These are phyloP conservation scores for Gloeopeniophorella convolvens DNA, from an alignment of 768 basidiomycete genomes.

Conservation along the genomic window DNA sequence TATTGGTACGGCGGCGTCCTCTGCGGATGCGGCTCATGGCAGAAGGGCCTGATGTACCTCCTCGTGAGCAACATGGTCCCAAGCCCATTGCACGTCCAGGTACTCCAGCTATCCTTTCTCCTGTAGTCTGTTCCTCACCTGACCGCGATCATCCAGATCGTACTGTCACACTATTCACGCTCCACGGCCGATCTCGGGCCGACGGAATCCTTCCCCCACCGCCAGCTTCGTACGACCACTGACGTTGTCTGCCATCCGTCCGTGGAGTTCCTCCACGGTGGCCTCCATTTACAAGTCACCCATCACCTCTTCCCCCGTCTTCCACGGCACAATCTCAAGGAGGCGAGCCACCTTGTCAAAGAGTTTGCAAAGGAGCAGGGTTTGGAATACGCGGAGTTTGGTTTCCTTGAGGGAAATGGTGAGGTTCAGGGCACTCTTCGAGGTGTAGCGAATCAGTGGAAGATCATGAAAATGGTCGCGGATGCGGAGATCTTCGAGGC, in stretches of 20 bases:
- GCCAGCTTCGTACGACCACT: slow-evolving; percentile 95
- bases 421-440: slow-evolving; percentile 78
- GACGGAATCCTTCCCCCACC: slow-evolving; percentile 83
- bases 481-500: slow-evolving; percentile 63
- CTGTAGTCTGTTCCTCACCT: not conserved
- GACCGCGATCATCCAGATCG: slow-evolving; percentile 51
- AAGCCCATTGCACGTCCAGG: slow-evolving; percentile 94
- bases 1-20: slow-evolving; percentile 75
- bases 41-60: slow-evolving; percentile 63
- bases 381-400: slow-evolving; percentile 85
- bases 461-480: slow-evolving; percentile 76
- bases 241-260: slow-evolving; percentile 86
- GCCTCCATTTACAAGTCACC: slow-evolving; percentile 95
- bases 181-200: slow-evolving; percentile 90
- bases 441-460: slow-evolving; percentile 83
- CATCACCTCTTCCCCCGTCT: slow-evolving; percentile 96
- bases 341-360: slow-evolving; percentile 80
- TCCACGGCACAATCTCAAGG: slow-evolving; percentile 85
- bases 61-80: slow-evolving; percentile 80
- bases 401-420: slow-evolving; percentile 78
- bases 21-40: slow-evolving; percentile 64
- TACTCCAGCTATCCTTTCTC: slow-evolving; percentile 28
- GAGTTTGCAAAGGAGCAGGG: slow-evolving; percentile 82
- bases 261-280: slow-evolving; percentile 89
- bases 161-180: slow-evolving; percentile 95